A percentile compares a stretch with the other conserved stretches of the same genome.
These are phyloP conservation scores for Lolium multiflorum DNA, from an alignment of 176 grass and related monocot genomes.

Conservation along the genomic window DNA sequence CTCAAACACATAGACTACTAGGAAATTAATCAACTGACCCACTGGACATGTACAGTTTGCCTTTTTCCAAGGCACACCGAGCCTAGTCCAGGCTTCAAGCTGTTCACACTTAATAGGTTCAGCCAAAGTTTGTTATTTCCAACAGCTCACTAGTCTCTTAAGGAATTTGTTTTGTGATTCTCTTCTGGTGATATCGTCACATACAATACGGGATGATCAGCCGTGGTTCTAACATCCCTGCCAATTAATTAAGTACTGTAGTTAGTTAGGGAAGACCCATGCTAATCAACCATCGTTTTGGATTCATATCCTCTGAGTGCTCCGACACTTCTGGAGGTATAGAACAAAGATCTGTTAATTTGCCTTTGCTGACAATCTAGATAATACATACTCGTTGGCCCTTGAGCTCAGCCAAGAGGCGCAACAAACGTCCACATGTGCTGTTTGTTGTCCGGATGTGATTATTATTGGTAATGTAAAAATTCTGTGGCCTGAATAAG, in stretches of 20 bases:
- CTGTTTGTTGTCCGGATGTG: neutral
- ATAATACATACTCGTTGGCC: neutral
- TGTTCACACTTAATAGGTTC: too few relatives aligned
- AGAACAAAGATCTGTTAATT: neutral
- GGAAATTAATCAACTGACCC: too few relatives aligned
- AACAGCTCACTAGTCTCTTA: too few relatives aligned
- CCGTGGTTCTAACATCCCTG: neutral
- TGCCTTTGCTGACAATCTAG: neutral
- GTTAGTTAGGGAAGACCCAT: neutral
- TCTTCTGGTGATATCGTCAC: neutral
- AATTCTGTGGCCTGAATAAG: neutral
- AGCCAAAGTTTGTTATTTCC: too few relatives aligned
- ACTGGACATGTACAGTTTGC: too few relatives aligned
- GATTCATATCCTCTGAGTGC: neutral
- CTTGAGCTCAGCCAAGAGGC: neutral
- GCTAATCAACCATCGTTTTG: neutral
- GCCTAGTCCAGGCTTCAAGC: too few relatives aligned
- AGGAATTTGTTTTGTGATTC: neutral
- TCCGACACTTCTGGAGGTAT: neutral
- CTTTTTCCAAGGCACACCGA: too few relatives aligned
- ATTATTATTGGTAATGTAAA: neutral
- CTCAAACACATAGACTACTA: too few relatives aligned
- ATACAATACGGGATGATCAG: neutral
- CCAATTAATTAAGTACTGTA: neutral
- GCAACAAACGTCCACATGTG: neutral